Evolutionary conservation across 106 monocot genomes (phyloP).

Genomic region (Allium sativum): DNA sequence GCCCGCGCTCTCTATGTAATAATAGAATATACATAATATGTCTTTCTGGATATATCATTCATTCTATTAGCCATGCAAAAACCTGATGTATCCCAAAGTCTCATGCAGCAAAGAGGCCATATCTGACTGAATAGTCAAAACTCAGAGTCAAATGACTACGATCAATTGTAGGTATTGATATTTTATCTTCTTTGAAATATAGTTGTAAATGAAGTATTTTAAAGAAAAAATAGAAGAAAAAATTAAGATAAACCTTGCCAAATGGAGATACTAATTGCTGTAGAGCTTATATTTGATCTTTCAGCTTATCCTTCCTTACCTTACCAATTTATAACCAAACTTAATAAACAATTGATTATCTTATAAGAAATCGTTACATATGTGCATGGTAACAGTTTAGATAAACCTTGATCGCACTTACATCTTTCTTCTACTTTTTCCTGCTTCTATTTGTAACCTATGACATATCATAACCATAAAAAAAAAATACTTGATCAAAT

Average conservation of each 20-base stretch:
- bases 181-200: too few relatives aligned
- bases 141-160: too few relatives aligned
- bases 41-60: neutral
- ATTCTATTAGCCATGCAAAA: slow-evolving; percentile 18
- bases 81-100: neutral
- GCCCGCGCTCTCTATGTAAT: neutral
- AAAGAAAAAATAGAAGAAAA: neutral
- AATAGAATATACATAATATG: neutral
- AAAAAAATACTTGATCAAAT: neutral
- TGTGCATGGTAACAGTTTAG: neutral
- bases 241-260: neutral
- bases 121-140: slow-evolving; percentile 24
- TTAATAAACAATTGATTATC: neutral
- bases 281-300: neutral
- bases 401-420: neutral
- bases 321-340: neutral
- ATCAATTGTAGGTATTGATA: too few relatives aligned
- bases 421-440: neutral
- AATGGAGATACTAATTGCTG: neutral
- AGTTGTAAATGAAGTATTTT: too few relatives aligned
- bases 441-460: neutral
- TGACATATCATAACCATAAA: neutral
- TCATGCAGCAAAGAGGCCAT: neutral
- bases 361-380: neutral
- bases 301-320: slow-evolving; percentile 2